Evolutionary conservation across 805 yeast species (phyloP).

Genomic region (Barnettozyma populi): DNA sequence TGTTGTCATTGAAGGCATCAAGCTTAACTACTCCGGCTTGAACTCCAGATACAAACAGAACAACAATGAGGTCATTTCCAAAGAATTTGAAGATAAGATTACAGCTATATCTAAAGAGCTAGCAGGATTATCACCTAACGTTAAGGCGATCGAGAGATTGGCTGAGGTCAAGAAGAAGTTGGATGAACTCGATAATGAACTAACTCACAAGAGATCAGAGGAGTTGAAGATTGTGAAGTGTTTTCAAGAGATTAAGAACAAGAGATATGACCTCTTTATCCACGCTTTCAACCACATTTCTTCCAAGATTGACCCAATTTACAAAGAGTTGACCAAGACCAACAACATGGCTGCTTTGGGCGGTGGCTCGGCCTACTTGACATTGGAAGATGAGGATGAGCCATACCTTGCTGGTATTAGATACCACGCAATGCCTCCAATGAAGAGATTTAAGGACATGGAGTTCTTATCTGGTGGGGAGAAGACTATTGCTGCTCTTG

Average conservation of each 20-base stretch:
- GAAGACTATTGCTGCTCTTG: conserved; percentile 93
- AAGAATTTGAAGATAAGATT: conserved; percentile 35
- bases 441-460: conserved; percentile 90
- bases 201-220: conserved; percentile 50
- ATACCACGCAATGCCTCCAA: conserved; percentile 94
- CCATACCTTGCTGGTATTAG: conserved; percentile 80
- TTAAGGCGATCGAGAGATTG: conserved; percentile 72
- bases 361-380: conserved; percentile 91
- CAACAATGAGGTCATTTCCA: conserved; percentile 24
- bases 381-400: conserved; percentile 83
- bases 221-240: conserved; percentile 50
- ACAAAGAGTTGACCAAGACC: conserved; percentile 75
- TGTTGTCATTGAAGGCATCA: conserved; percentile 40
- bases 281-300: conserved; percentile 76
- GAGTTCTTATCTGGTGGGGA: conserved; percentile 94
- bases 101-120: conserved; percentile 30
- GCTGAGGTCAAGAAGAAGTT: conserved; percentile 60
- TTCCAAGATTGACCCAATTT: conserved; percentile 63
- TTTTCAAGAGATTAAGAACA: conserved; percentile 54
- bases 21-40: conserved; percentile 48
- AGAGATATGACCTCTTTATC: conserved; percentile 60
- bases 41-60: conserved; percentile 38
- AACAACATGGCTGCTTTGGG: conserved; percentile 52
- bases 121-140: conserved; percentile 61
- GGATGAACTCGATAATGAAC: conserved; percentile 58